Evolutionary conservation across 2,329 filamentous ascomycete species (phyloP), one percentile per base, ranked within the genome.

Genomic region (Monilinia fructicola): DNA sequence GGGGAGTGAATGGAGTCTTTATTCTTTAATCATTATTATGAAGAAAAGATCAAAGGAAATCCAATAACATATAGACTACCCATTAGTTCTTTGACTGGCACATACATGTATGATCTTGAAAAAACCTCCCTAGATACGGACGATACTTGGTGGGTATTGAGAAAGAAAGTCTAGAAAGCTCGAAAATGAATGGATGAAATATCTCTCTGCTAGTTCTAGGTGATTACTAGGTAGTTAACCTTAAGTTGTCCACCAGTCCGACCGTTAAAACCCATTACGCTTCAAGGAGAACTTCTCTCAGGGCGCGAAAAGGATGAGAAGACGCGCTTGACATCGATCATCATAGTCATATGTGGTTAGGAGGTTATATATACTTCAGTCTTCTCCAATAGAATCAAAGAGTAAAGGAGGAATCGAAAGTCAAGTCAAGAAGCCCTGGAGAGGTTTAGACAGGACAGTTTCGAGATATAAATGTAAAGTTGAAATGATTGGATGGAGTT

Each of bases 401-500:
- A 26, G 12, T 4, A 38, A 18, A 35, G 64, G 35, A 66, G 55
- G 62, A 58, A 60, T 65, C 54, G 26, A 23, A 21, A 26, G 62
- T 42, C n/a, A 40, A 38, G 53, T 64, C 53, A 44, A 44, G 40
- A 31, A 35, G n/a, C n/a, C n/a, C n/a, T n/a, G 38, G 4, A 1
- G 63, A 35, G n/a, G 21, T 31, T 42, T 56, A n/a, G 16, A 38
- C 64, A 44, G 46, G 56, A 46, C 65, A 68, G 74, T 74, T 73
- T 74, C 68, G 69, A 67, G 53, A 60, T 42, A 28, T n/a, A 21
- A 60, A 46, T 67, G 46, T 65, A 16, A 52, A 55, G 54, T 58
- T 35, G 18, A 38, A 65, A 63, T 64, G 40, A 74, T 74, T 75
- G 73, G 73, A 71, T 60, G 67, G 67, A 67, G 48, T 62, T 62